Percentiles rank a stretch among this genome's conserved stretches.
phyloP scores from a whole-genome alignment of 2,329 filamentous ascomycete species.

The Nigrospora oryzae region DNA sequence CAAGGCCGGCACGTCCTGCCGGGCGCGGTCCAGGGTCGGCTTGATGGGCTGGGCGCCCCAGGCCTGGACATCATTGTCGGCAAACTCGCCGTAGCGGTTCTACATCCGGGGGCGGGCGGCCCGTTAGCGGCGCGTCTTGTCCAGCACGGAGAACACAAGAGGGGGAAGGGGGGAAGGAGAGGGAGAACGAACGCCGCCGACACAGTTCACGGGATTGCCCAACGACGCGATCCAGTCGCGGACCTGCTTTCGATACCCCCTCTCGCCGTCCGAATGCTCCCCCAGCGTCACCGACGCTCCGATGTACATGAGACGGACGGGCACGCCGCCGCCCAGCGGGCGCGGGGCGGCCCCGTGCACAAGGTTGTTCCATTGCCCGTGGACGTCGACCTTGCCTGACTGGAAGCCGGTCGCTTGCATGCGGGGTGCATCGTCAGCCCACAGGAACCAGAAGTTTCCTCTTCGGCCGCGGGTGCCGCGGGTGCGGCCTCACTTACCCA shows the following conservation, averaged over 20 bases:
- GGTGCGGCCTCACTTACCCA: background rate
- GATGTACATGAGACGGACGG: constrained; percentile 12
- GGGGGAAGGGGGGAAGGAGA: background rate
- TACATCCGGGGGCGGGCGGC: background rate
- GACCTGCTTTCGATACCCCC: constrained; percentile 8
- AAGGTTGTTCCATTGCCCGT: background rate
- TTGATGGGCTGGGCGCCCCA: constrained; percentile 16
- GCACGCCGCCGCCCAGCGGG: constrained; percentile 7
- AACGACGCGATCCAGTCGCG: constrained; percentile 11
- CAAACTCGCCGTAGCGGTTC: constrained; percentile 14
- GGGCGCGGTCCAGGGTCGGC: constrained; percentile 13
- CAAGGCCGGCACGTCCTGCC: constrained; percentile 12
- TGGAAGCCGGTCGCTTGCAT: background rate
- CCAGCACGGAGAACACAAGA: too few species aligned
- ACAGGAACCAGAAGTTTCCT: background rate
- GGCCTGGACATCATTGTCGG: constrained; percentile 20
- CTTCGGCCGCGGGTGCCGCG: too few species aligned
- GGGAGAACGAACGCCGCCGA: constrained; percentile 8
- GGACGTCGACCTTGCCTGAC: background rate
- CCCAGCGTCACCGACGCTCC: constrained; percentile 12
- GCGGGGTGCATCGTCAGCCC: background rate
- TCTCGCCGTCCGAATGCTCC: constrained; percentile 6
- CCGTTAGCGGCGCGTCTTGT: background rate
- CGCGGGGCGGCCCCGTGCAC: background rate
- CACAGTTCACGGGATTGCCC: constrained; percentile 12